Evolutionary conservation across 148 eudicot species (phyloP).

Genomic region (Chenopodium album): DNA sequence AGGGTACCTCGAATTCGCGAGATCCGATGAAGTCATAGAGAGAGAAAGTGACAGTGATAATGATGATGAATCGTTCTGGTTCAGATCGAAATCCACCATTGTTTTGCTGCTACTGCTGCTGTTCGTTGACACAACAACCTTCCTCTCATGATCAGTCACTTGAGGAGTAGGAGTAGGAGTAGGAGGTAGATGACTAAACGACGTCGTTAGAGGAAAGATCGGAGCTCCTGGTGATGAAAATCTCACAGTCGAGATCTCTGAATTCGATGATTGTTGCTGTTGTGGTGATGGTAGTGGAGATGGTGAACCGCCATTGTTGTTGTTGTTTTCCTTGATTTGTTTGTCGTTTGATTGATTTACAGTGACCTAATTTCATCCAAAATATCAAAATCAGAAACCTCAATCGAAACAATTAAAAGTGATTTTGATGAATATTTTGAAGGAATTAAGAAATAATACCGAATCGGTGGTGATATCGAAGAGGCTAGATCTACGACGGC

Average conservation of each 20-base stretch:
- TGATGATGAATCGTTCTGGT: conserved; percentile 34
- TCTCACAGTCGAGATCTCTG: conserved; percentile 15
- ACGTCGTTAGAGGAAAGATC: conserved; percentile 20
- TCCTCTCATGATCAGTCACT: conserved; percentile 14
- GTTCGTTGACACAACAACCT: conserved; percentile 24
- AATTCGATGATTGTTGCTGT: not conserved
- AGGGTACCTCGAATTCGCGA: conserved; percentile 13
- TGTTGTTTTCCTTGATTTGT: not conserved
- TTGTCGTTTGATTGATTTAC: conserved; percentile 19
- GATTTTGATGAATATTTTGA: not conserved
- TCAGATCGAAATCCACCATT: conserved; percentile 36
- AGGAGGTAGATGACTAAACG: not conserved
- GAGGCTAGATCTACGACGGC: conserved; percentile 77
- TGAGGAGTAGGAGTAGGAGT: too few relatives aligned
- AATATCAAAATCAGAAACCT: not conserved
- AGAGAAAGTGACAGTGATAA: conserved; percentile 62
- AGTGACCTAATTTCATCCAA: conserved; percentile 11
- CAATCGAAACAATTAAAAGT: too few relatives aligned
- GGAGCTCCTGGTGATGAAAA: conserved; percentile 22
- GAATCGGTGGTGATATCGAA: conserved; percentile 79
- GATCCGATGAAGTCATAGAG: conserved; percentile 37
- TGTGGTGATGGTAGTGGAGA: conserved; percentile 1
- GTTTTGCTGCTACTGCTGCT: conserved; percentile 26
- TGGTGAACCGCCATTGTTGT: not conserved
- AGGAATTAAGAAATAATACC: conserved; percentile 29